Base-by-base conservation (phyloP, 129 eudicot species). In the Dittrichia graveolens region DNA sequence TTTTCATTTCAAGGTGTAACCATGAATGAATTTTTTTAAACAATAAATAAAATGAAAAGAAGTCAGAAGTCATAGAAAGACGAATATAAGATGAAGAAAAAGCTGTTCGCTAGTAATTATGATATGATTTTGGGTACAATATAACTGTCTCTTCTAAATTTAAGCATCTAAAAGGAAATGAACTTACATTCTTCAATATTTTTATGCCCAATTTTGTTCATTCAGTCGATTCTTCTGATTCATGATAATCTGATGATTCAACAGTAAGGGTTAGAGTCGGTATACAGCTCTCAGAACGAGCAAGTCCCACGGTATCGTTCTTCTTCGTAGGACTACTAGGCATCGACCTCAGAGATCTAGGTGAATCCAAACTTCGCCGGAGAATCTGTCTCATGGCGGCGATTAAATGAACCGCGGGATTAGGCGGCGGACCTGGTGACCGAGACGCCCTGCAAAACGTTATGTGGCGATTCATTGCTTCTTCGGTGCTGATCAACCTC, bases 391-490 rank as follows among this genome's bases (percentile, higher is more conserved):
- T 78, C 85, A 91, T 77, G 49, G 92, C 95, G 19, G 92, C 67
- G 48, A 91, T 91, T 56, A 91, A 74, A 80, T 88, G 95, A 12
- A 75, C 82, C 2, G 88, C 81, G 8, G 95, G 95, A 73, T 91
- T 86, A 9, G 82, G 63, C 4, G 97, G 97, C 34, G 97, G 97
- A 15, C 86, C 79, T 18, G 95, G 53, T 4, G 83, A 81, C 35
- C 73, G 68, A 9, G 86, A 82, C 57, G 83, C 83, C 72, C 60
- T 78, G 56, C 95, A 84, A 64, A 88, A 85, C 73, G 69, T 75
- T 72, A 86, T 61, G 58, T 91, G 97, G 4, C 91, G 89, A 44
- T 65, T 79, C 84, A 88, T 48, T 0, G 97, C 97, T 57, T 91
- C 95, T 9, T 91, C 92, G 6, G 86, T 77, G 67, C 85, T 91